Evolutionary conservation across 2,329 filamentous ascomycete genomes (phyloP).

Genomic region (Raffaelea ambrosiae): DNA sequence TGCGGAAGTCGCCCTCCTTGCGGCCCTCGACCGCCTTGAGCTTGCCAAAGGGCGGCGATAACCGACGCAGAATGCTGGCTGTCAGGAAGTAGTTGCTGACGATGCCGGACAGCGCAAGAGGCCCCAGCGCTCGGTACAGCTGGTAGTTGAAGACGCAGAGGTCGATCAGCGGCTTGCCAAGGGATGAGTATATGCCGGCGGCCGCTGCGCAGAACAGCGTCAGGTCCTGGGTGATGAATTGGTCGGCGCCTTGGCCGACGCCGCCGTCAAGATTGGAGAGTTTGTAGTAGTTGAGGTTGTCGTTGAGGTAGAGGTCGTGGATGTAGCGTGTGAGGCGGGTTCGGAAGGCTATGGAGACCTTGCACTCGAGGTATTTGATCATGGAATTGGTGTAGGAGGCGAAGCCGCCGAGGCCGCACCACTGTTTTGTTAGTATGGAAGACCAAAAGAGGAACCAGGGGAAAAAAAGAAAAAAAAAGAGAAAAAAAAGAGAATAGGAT

Average conservation of each 20-base stretch:
- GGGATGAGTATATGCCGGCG: conserved; percentile 85
- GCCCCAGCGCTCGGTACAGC: conserved; percentile 82
- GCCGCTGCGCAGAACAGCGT: conserved; percentile 92
- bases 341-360: conserved; percentile 96
- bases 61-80: conserved; percentile 74
- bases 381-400: conserved; percentile 97
- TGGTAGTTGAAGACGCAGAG: conserved; percentile 98
- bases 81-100: conserved; percentile 92
- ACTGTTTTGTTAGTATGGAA: conserved; percentile 32
- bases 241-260: conserved; percentile 83
- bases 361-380: conserved; percentile 97
- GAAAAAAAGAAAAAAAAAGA: too few species aligned
- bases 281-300: conserved; percentile 95
- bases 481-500: not conserved
- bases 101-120: conserved; percentile 76
- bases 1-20: conserved; percentile 90
- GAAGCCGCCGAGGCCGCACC: conserved; percentile 87
- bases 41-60: conserved; percentile 94
- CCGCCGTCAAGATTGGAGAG: conserved; percentile 87
- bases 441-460: too few species aligned
- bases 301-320: conserved; percentile 91
- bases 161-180: conserved; percentile 98
- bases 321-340: conserved; percentile 93
- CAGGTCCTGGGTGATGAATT: conserved; percentile 95
- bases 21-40: conserved; percentile 92